phyloP scores from a whole-genome alignment of 2,329 filamentous ascomycete species.

The Amphichorda felina region DNA sequence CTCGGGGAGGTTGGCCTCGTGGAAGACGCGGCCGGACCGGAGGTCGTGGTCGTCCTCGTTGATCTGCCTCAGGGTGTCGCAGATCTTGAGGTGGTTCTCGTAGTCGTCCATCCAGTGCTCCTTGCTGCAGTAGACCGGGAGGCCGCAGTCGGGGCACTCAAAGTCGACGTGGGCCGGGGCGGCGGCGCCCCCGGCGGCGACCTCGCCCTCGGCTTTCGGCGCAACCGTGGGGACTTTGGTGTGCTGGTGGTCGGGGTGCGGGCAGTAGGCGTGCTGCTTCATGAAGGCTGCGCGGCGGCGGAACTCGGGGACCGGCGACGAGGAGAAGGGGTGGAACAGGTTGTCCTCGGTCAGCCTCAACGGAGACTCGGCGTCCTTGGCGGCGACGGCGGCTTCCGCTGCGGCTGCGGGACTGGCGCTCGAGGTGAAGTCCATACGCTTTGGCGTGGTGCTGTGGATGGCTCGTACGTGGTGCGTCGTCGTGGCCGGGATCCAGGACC shows the following conservation, averaged over 20 bases:
- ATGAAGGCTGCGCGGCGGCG: conserved; percentile 82
- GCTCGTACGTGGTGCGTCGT: conserved; percentile 15
- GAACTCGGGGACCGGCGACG: conserved; percentile 82
- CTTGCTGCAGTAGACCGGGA: conserved; percentile 88
- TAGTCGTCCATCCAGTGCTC: conserved; percentile 96
- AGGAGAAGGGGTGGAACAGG: conserved; percentile 85
- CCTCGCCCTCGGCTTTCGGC: conserved; percentile 51
- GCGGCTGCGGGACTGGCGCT: conserved; percentile 14
- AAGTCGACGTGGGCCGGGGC: conserved; percentile 72
- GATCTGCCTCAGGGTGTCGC: conserved; percentile 81
- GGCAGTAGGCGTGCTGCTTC: conserved; percentile 84
- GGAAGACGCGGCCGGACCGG: conserved; percentile 79
- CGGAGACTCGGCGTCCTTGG: not conserved
- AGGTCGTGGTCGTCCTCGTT: conserved; percentile 98
- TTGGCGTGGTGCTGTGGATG: conserved; percentile 13
- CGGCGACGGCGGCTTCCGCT: conserved; percentile 4
- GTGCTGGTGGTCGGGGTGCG: conserved; percentile 75
- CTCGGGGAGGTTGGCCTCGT: conserved; percentile 85
- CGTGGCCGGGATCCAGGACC: not conserved
- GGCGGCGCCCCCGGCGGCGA: conserved; percentile 42
- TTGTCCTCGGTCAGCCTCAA: conserved; percentile 44
- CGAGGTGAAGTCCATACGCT: conserved; percentile 16
- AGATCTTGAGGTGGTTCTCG: conserved; percentile 83
- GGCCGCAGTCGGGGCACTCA: conserved; percentile 91
- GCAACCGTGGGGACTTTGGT: conserved; percentile 57